Evolutionary conservation across 1,284 basidiomycete genomes (phyloP).

Genomic region (Fistulinella cinereoalba): DNA sequence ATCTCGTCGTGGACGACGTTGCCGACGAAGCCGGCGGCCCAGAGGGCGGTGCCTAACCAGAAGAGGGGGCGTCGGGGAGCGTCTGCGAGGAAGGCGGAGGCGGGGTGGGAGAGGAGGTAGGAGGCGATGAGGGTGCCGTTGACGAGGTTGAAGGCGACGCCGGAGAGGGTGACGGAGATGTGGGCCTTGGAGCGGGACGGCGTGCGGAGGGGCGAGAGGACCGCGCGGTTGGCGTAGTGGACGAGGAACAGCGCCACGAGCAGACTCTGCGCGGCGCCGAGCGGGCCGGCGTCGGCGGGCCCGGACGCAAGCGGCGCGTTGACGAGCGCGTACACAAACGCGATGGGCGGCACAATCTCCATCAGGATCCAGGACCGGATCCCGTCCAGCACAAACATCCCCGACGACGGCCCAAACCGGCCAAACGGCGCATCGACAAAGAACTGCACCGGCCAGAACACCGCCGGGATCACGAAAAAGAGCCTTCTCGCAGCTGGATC

Average conservation of each 20-base stretch:
- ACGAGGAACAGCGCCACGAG: conserved; percentile 62
- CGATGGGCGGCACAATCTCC: conserved; percentile 77
- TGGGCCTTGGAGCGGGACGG: conserved; percentile 80
- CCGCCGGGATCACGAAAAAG: conserved; percentile 19
- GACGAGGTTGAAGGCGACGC: conserved; percentile 64
- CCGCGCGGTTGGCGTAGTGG: conserved; percentile 83
- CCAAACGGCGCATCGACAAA: conserved; percentile 73
- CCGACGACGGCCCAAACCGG: conserved; percentile 56
- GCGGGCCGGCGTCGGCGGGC: conserved; percentile 28
- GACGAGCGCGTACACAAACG: conserved; percentile 52
- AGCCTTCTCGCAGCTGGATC: conserved; percentile 34
- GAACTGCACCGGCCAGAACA: conserved; percentile 34
- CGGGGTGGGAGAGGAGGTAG: conserved; percentile 59
- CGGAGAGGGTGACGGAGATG: conserved; percentile 59
- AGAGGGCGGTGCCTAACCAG: conserved; percentile 61
- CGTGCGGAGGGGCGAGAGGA: conserved; percentile 80
- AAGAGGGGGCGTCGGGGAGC: conserved; percentile 47
- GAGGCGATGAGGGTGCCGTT: conserved; percentile 73
- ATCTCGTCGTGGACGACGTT: conserved; percentile 90
- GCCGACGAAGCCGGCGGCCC: conserved; percentile 69
- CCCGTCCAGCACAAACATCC: conserved; percentile 53
- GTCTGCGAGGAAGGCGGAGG: conserved; percentile 40
- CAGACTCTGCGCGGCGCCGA: conserved; percentile 46
- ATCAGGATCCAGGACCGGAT: conserved; percentile 78
- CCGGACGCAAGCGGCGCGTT: conserved; percentile 43